Conservation (phyloP, 2,329 filamentous ascomycete genomes). For the Tolypocladium ophioglossoides region DNA sequence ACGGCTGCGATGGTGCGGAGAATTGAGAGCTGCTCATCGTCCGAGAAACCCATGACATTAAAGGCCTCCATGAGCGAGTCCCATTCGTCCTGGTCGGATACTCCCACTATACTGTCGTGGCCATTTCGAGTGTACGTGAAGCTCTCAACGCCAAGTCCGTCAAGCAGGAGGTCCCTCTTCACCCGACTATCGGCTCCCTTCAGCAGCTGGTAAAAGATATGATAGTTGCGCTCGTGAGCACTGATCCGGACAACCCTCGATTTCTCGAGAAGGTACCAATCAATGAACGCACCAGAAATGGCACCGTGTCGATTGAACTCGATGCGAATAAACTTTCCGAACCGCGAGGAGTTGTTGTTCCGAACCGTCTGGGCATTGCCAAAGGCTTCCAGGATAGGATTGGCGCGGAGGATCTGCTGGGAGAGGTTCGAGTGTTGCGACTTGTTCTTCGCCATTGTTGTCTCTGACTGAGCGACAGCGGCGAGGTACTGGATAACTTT, state of each 20-base stretch:
- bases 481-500: constrained; percentile 99
- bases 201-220: constrained; percentile 92
- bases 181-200: constrained; percentile 67
- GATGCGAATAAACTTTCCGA: constrained; percentile 97
- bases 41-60: constrained; percentile 83
- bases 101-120: constrained; percentile 81
- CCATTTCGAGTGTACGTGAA: constrained; percentile 89
- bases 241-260: constrained; percentile 92
- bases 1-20: constrained; percentile 83
- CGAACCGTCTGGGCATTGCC: constrained; percentile 96
- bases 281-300: constrained; percentile 92
- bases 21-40: constrained; percentile 73
- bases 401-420: constrained; percentile 90
- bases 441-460: constrained; percentile 47
- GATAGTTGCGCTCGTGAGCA: constrained; percentile 84
- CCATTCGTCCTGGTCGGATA: constrained; percentile 90
- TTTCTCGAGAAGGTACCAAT: constrained; percentile 97
- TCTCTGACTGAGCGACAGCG: constrained; percentile 80
- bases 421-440: constrained; percentile 71
- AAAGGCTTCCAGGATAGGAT: constrained; percentile 95
- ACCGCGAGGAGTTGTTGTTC: constrained; percentile 97
- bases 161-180: constrained; percentile 67
- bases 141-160: constrained; percentile 66
- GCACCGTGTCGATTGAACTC: constrained; percentile 82
- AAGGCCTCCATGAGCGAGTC: constrained; percentile 84